Evolutionary conservation across 345 rosid species (phyloP), one percentile per base, ranked within the genome.

Genomic region (Citrus medica): DNA sequence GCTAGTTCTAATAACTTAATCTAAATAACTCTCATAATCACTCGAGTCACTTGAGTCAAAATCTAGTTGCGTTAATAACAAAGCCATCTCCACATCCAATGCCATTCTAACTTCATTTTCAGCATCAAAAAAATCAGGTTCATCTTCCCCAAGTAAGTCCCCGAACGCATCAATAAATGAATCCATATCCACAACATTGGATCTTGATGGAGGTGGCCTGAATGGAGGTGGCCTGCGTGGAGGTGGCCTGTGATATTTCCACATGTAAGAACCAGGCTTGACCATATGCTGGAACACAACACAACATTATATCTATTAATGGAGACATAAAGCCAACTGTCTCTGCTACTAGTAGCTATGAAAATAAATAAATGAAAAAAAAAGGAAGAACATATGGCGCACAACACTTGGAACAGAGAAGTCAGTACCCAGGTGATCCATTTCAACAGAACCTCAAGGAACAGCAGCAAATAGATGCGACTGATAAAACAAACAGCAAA

Each of bases 201-300:
- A 81, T 76, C 88, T 77, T 67, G 78, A 73, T 56, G 86, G 82
- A 68, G 84, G 86, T 22, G 78, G 84, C 82, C 68, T 33, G 40
- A 21, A 9, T 32, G 86, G 82, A 67, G 83, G 86, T 32, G 79
- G 83, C 81, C 85, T 85, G 74, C 88, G 80, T 32, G 95, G 97
- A 82, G 95, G 91, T 68, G 91, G 89, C 83, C 90, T 83, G 86
- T 84, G 82, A 85, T 88, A 84, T 83, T 83, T 88, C 95, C 97
- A 91, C 83, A 88, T 82, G 83, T 89, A 94, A 65, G 97, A 92
- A 80, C 97, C 92, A 69, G 90, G 90, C 93, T 84, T 90, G 84
- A 92, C 89, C 21, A 86, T 85, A 87, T 86, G 91, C 90, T 85
- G 89, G 90, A 88, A 91, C 82, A 87, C 85, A 88, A 89, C 80